Base-by-base conservation (phyloP, 2,329 filamentous ascomycete genomes). In the Seiridium unicorne region DNA sequence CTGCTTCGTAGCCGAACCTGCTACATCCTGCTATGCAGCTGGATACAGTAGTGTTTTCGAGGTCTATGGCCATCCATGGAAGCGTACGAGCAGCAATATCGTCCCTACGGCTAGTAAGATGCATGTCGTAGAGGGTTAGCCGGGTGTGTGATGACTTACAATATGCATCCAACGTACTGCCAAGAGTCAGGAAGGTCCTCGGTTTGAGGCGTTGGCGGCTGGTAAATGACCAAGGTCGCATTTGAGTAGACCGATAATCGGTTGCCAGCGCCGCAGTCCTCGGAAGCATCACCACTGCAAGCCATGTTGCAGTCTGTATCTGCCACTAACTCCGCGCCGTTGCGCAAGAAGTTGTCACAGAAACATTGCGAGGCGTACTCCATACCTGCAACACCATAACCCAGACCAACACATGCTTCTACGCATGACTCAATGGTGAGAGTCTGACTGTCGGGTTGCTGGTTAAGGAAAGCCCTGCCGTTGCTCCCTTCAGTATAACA, bases 1-100 rank as follows among this genome's bases (percentile, higher is more conserved):
- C 78, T 32, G 76, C 74, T 63, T 71, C 73, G 59, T 77, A 81
- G 9, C 78, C 77, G 61, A 73, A 80, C 36, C 68, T 61, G 31
- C 72, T 69, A 60, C 79, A 81, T 38, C 73, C 74, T 18, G 63
- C 67, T 18, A 80, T 72, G 62, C 78, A 81, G 56, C 67, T 74
- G 9, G 73, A 72, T 4, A 74, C 76, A 4, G 72, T 74, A 55
- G 78, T 77, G 60, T 77, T 79, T 34, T 69, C 70, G 7, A 68
- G 63, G 9, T 78, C 64, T n/a, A 74, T 69, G 36, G 72, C 69
- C 67, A 78, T 72, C 60, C 73, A 79, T 2, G 73, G 75, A 40
- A 78, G 67, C 3, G 70, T 66, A 42, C 72, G 64, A 13, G 60
- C 59, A 38, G 64, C 62, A 40, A 66, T 64, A 5, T 58, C 68